Conservation (phyloP, 2,329 filamentous ascomycete species). For the Aureobasidium musti region DNA sequence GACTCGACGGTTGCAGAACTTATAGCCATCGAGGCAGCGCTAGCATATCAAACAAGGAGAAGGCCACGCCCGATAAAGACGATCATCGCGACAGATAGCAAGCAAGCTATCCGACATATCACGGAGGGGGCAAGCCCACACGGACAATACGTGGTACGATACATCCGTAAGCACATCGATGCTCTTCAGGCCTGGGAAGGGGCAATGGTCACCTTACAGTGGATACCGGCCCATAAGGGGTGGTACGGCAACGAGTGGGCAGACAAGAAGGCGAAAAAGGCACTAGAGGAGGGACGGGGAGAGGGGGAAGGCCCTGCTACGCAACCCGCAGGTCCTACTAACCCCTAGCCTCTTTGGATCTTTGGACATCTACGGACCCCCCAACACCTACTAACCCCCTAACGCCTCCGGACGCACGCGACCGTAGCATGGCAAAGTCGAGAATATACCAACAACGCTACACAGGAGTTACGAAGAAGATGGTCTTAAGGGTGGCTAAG, state of each 20-base stretch:
- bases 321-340: not conserved
- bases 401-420: not conserved
- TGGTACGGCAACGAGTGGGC: not conserved
- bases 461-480: not conserved
- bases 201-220: too few relatives aligned
- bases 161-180: too few relatives aligned
- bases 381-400: not conserved
- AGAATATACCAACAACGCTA: not conserved
- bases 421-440: not conserved
- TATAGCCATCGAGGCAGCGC: not conserved
- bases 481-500: not conserved
- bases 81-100: too few relatives aligned
- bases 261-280: not conserved
- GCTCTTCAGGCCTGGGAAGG: too few relatives aligned
- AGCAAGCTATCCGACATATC: too few relatives aligned
- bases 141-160: too few relatives aligned
- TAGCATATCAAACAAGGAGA: not conserved
- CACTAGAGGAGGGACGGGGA: not conserved
- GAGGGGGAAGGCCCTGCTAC: too few relatives aligned
- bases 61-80: too few relatives aligned
- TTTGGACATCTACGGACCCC: not conserved
- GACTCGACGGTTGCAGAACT: not conserved
- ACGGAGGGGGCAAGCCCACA: too few relatives aligned
- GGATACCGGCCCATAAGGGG: too few relatives aligned
- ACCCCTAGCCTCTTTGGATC: too few relatives aligned